A percentile compares a stretch with the other conserved stretches of the same genome.
phyloP scores from a whole-genome alignment of 176 grass and related monocot species.

The Lolium multiflorum region DNA sequence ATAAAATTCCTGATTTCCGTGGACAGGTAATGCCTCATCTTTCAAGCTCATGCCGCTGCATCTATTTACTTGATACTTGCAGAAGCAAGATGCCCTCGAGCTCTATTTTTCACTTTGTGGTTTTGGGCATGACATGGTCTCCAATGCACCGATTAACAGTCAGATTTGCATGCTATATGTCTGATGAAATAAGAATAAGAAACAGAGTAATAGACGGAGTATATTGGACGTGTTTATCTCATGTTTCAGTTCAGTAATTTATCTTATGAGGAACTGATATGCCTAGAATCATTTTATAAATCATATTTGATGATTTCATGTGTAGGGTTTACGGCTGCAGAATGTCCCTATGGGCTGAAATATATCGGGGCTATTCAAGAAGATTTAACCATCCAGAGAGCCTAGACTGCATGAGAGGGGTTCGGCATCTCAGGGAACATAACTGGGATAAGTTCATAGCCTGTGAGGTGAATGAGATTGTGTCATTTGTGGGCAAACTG shows the following conservation, averaged over 20 bases:
- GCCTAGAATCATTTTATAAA: neutral
- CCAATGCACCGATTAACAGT: neutral
- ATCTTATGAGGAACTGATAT: neutral
- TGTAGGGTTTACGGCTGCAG: constrained; percentile 79
- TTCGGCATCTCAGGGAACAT: constrained; percentile 58
- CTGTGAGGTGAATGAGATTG: constrained; percentile 58
- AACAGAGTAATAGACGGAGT: too few relatives aligned
- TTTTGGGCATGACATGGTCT: neutral
- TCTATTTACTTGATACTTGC: constrained; percentile 1
- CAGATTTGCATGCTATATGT: neutral
- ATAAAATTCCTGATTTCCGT: constrained; percentile 55
- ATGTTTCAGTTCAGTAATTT: neutral
- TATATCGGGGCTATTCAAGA: constrained; percentile 64
- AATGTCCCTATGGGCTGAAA: constrained; percentile 83
- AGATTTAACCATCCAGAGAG: constrained; percentile 65
- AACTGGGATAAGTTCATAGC: constrained; percentile 67
- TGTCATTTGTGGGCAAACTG: too few relatives aligned
- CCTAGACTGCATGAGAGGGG: constrained; percentile 64
- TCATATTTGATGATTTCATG: neutral
- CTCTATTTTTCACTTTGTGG: neutral
- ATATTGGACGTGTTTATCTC: too few relatives aligned
- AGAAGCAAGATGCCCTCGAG: neutral
- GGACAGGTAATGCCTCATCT: constrained; percentile 45
- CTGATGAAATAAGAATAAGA: too few relatives aligned
- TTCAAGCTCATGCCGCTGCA: constrained; percentile 21